Evolutionary conservation across 129 eudicot species (phyloP).

Genomic region (Sambucus nigra): DNA sequence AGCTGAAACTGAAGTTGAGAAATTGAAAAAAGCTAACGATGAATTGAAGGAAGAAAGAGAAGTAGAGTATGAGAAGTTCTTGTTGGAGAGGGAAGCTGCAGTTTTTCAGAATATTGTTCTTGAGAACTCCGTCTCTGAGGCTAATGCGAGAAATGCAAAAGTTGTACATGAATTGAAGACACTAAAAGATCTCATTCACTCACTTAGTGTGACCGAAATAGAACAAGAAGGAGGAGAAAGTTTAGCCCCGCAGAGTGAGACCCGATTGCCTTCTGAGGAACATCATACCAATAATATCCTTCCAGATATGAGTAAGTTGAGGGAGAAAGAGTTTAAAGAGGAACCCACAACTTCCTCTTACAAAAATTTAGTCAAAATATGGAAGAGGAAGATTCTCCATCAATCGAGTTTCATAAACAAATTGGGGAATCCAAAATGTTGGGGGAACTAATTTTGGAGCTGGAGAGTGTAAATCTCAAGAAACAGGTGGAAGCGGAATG

Average conservation of each 20-base stretch:
- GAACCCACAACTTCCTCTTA: constrained; percentile 56
- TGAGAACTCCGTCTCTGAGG: constrained; percentile 56
- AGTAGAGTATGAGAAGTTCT: too few relatives aligned
- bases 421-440: constrained; percentile 43
- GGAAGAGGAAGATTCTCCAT: constrained; percentile 38
- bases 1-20: constrained; percentile 37
- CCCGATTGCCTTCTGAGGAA: constrained; percentile 32
- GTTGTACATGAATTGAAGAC: constrained; percentile 40
- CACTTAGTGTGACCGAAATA: too few relatives aligned
- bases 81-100: constrained; percentile 43
- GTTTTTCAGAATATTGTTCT: constrained; percentile 42
- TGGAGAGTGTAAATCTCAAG: constrained; percentile 41
- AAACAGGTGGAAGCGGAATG: too few relatives aligned
- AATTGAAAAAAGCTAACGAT: too few relatives aligned
- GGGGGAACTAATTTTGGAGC: constrained; percentile 34
- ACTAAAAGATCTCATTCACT: constrained; percentile 34
- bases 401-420: constrained; percentile 36
- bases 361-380: constrained; percentile 39
- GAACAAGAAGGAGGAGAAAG: constrained; percentile 48
- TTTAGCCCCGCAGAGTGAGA: constrained; percentile 26
- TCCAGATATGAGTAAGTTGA: constrained; percentile 43
- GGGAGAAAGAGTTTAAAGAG: constrained; percentile 36
- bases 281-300: constrained; percentile 30
- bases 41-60: constrained; percentile 47
- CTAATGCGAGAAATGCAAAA: constrained; percentile 22